Evolutionary conservation across 2,329 filamentous ascomycete genomes (phyloP).

Genomic region (Cladophialophora bantiana): DNA sequence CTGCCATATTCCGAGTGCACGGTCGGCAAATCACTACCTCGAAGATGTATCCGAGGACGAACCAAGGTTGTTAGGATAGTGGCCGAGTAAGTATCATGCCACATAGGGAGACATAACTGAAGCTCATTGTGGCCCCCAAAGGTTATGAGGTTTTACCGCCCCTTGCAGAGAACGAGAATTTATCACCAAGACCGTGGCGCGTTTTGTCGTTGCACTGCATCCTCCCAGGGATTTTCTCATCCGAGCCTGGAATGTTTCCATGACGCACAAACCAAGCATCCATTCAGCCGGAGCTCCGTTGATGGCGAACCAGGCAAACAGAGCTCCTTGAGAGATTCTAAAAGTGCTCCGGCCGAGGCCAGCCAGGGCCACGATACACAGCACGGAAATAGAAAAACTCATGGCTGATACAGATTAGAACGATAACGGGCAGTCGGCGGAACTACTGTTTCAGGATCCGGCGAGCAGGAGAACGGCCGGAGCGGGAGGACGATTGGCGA

Average conservation of each 20-base stretch:
- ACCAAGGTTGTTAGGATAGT: conserved; percentile 25
- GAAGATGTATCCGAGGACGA: conserved; percentile 31
- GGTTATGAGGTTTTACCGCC: conserved; percentile 20
- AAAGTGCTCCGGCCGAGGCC: neutral
- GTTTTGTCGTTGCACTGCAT: neutral
- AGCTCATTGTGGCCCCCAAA: neutral
- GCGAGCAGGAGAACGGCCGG: neutral
- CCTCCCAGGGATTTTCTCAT: neutral
- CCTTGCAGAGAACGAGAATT: conserved; percentile 24
- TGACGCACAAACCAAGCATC: neutral
- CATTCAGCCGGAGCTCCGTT: neutral
- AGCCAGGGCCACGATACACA: neutral
- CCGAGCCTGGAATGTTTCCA: conserved; percentile 2
- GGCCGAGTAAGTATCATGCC: neutral
- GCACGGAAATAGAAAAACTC: neutral
- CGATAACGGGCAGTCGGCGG: neutral
- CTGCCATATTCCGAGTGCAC: neutral
- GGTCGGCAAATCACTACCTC: neutral
- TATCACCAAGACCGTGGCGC: neutral
- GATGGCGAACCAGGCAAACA: neutral
- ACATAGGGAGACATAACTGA: neutral
- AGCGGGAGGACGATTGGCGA: conserved; percentile 2
- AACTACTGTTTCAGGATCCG: conserved; percentile 13
- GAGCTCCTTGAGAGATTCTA: neutral
- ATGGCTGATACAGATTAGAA: conserved; percentile 5